Conservation (phyloP, 1,284 basidiomycete genomes). For the Pseudozyma sp. region DNA sequence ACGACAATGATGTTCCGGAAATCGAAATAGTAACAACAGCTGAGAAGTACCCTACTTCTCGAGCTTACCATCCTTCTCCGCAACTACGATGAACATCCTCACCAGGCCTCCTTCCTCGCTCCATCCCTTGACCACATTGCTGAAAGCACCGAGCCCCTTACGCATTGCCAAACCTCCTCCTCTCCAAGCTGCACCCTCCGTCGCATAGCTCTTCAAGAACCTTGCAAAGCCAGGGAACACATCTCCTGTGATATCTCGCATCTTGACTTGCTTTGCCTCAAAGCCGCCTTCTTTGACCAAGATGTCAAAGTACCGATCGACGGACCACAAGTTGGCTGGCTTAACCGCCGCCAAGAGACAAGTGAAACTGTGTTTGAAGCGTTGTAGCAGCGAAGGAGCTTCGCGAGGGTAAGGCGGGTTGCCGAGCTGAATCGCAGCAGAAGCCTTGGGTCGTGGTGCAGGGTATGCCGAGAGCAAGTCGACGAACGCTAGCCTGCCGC, state of each 20-base stretch:
- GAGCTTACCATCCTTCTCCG: constrained; percentile 10
- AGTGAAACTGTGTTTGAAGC: constrained; percentile 35
- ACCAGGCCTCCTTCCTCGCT: constrained; percentile 56
- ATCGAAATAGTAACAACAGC: not conserved
- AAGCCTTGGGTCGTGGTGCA: constrained; percentile 25
- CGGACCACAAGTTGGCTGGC: constrained; percentile 41
- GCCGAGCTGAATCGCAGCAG: constrained; percentile 11
- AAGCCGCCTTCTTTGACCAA: constrained; percentile 43
- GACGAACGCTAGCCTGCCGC: constrained; percentile 58
- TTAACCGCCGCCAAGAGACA: constrained; percentile 43
- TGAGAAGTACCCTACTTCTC: not conserved
- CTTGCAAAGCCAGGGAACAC: constrained; percentile 62
- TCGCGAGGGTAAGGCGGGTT: constrained; percentile 24
- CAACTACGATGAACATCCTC: constrained; percentile 58
- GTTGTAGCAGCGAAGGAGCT: constrained; percentile 24
- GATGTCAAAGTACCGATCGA: constrained; percentile 43
- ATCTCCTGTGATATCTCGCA: constrained; percentile 58
- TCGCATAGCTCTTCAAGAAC: constrained; percentile 49
- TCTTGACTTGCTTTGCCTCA: constrained; percentile 12
- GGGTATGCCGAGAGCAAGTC: constrained; percentile 61
- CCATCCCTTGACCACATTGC: constrained; percentile 57
- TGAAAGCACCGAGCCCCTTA: constrained; percentile 47
- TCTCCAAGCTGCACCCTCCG: constrained; percentile 56
- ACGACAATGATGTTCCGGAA: not conserved
- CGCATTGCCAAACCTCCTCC: constrained; percentile 39